These are phyloP conservation scores for Globisporangium apiculatum DNA, from an alignment of 352 stramenopile genomes.

Conservation along the genomic window DNA sequence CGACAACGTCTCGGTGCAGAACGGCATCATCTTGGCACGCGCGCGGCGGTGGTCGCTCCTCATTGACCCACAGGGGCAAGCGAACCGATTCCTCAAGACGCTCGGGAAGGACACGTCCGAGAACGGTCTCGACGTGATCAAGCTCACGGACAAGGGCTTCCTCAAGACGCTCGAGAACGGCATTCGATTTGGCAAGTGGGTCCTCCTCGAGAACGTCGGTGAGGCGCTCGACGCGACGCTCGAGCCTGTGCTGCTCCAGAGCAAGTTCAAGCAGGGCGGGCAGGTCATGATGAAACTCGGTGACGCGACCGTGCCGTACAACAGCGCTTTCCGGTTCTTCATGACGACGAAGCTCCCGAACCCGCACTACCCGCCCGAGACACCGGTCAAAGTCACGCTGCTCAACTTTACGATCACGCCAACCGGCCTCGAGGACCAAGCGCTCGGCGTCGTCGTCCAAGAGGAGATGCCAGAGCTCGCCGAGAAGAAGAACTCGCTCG, in stretches of 20 bases:
- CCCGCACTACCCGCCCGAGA: conserved; percentile 90
- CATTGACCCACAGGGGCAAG: conserved; percentile 91
- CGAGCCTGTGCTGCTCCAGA: conserved; percentile 87
- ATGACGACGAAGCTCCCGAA: conserved; percentile 93
- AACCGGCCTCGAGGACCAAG: conserved; percentile 87
- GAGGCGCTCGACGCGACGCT: conserved; percentile 86
- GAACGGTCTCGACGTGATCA: conserved; percentile 82
- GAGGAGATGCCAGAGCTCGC: conserved; percentile 92
- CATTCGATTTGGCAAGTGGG: conserved; percentile 90
- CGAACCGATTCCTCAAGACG: conserved; percentile 92
- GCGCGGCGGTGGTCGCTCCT: conserved; percentile 87
- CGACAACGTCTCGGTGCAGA: conserved; percentile 89
- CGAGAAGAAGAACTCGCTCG: conserved; percentile 92
- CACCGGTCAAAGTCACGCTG: conserved; percentile 90
- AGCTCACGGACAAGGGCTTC: conserved; percentile 77
- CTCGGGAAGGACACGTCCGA: conserved; percentile 81
- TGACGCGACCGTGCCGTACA: conserved; percentile 89
- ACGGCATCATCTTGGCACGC: conserved; percentile 90
- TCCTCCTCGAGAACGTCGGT: conserved; percentile 86
- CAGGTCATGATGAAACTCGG: conserved; percentile 93
- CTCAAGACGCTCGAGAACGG: conserved; percentile 87
- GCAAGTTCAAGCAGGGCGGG: conserved; percentile 90
- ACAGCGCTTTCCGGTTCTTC: conserved; percentile 87
- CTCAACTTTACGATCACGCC: conserved; percentile 93
- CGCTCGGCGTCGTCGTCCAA: conserved; percentile 88